Base-by-base conservation (phyloP, 306 rosid genomes). In the Sicyos baderoa region DNA sequence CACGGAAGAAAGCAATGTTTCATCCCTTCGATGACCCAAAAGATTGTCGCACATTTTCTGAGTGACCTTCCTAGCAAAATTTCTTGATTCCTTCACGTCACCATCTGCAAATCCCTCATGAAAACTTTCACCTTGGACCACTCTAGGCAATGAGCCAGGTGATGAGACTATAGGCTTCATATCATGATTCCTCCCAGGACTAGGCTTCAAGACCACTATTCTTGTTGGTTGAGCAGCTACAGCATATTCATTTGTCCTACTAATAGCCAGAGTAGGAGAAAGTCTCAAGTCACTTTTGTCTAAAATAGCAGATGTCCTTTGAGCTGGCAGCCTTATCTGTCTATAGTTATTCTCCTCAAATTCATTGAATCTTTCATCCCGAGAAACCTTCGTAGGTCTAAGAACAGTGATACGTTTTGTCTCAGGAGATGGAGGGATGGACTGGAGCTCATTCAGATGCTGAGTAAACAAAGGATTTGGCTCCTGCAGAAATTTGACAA, bases 171-270 rank as follows among this genome's bases (percentile, higher is more conserved):
- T 71, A 52, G 85, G 75, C 78, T 84, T 88, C 49, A 73, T 54
- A 42, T 86, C 91, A 70, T 75, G 76, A 70, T 77, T 70, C 79
- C 81, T 85, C 60, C 85, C 88, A 65, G 86, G 80, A 79, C 87
- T 90, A 74, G 99, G 99, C 81, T 89, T 90, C 82, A 94, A 71
- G 47, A 90, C 87, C 54, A 94, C 96, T 65, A 94, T 94, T 68
- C 95, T 80, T 77, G 99, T 90, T 55, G 90, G 84, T 69, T 78
- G 90, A 68, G 68, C 86, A 67, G 44, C 42, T 48, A 48, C 57
- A 16, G 89, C 78, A 79, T 78, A 74, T 68, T 87, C 91, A 11
- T 81, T 89, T 60, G 75, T 77, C 70, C 81, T 83, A 77, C 68
- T 73, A 55, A 73, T 72, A 60, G 73, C 19, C 15, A 56, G 56